Conservation (phyloP, 192 early-diverging fungal genomes). For the Backusella liffmaniae region DNA sequence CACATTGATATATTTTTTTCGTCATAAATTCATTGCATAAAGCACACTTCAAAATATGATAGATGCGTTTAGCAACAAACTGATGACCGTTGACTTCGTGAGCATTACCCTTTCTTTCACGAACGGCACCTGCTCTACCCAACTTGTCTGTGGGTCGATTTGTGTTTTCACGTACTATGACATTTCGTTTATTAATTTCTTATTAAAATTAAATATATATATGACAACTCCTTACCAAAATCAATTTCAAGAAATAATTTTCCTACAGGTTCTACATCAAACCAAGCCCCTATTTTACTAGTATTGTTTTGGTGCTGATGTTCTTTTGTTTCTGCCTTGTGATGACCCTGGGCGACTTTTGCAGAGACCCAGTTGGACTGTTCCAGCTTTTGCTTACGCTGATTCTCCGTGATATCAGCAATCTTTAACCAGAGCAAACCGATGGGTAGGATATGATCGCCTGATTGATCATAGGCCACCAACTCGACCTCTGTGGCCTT, state of each 20-base stretch:
- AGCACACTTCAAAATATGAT: slow-evolving; percentile 98
- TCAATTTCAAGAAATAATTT: slow-evolving; percentile 82
- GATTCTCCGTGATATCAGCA: slow-evolving; percentile 85
- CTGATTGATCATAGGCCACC: slow-evolving; percentile 74
- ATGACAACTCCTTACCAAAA: slow-evolving; percentile 58
- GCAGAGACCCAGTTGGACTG: slow-evolving; percentile 52
- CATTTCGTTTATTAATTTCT: neutral
- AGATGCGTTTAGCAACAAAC: slow-evolving; percentile 83
- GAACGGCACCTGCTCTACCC: slow-evolving; percentile 76
- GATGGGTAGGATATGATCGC: slow-evolving; percentile 53
- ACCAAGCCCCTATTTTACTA: slow-evolving; percentile 65
- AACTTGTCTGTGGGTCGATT: slow-evolving; percentile 51
- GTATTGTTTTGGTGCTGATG: neutral
- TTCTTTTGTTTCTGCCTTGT: neutral
- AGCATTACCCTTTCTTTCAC: slow-evolving; percentile 77
- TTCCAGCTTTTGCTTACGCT: slow-evolving; percentile 68
- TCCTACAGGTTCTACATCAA: slow-evolving; percentile 93
- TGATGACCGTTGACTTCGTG: slow-evolving; percentile 90
- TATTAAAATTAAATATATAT: no score
- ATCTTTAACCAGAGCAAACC: slow-evolving; percentile 93
- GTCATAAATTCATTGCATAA: slow-evolving; percentile 91
- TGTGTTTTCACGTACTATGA: slow-evolving; percentile 27
- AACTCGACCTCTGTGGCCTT: slow-evolving; percentile 91
- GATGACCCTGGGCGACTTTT: slow-evolving; percentile 25
- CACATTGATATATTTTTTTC: slow-evolving; percentile 88